Conservation (phyloP, 176 grass and related monocot species). For the Oryza longistaminata region DNA sequence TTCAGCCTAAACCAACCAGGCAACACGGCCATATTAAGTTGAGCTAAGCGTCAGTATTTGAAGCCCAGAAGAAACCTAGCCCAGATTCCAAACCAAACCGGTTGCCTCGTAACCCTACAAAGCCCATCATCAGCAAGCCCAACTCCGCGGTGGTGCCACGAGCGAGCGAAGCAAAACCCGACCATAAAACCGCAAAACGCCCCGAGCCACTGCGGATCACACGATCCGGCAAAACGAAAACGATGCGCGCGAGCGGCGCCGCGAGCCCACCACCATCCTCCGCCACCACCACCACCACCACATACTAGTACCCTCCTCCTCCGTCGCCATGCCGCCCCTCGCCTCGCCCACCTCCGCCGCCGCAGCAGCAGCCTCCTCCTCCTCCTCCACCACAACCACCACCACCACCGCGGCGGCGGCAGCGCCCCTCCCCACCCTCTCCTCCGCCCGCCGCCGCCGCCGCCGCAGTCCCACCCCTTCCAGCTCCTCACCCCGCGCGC, state of each 20-base stretch:
- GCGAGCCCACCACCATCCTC: constrained; percentile 34
- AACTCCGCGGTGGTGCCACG: neutral
- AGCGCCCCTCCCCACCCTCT: neutral
- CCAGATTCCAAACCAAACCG: neutral
- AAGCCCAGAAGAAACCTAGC: neutral
- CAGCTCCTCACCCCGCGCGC: constrained; percentile 17
- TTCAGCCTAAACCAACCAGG: too few species aligned
- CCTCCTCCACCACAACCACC: neutral
- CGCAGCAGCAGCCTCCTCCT: constrained; percentile 22
- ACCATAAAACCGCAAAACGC: constrained; percentile 32
- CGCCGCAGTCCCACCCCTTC: neutral
- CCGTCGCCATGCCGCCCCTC: constrained; percentile 41
- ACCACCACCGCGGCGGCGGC: neutral
- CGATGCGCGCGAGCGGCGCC: constrained; percentile 54
- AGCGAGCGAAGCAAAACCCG: neutral
- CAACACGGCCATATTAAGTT: too few species aligned
- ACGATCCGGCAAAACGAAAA: constrained; percentile 1
- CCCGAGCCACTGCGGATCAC: constrained; percentile 21
- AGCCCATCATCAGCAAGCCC: neutral
- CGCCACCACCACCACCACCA: constrained; percentile 16
- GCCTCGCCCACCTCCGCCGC: constrained; percentile 38
- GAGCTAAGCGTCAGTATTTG: too few species aligned
- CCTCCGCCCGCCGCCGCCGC: neutral
- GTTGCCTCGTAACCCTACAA: neutral
- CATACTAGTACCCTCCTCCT: neutral